A percentile compares a stretch with the other conserved stretches of the same genome.
Evolutionary conservation across 257 asterid genomes (phyloP).

Genomic region (Avicennia marina): DNA sequence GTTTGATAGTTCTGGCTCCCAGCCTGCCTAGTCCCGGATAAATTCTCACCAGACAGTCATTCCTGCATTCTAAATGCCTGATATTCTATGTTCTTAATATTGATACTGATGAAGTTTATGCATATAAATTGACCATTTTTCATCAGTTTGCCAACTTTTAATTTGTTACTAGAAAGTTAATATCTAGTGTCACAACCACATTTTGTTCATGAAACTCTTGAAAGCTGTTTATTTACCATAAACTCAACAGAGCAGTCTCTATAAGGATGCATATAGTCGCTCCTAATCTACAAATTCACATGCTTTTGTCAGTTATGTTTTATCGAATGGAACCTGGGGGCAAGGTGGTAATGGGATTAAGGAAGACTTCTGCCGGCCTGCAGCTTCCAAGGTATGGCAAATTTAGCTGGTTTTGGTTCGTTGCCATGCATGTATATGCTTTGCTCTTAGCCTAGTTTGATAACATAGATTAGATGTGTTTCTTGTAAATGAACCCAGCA

Average conservation of each 20-base stretch:
- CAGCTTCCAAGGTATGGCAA: constrained; percentile 23
- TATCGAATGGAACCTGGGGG: constrained; percentile 63
- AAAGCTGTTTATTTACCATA: not conserved
- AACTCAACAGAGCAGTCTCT: not conserved
- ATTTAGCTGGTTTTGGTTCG: constrained; percentile 4
- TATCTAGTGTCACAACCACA: not conserved
- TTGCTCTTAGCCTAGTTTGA: not conserved
- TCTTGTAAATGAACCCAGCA: not conserved
- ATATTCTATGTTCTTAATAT: not conserved
- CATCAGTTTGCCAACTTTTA: not conserved
- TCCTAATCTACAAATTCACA: not conserved
- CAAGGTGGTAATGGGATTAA: constrained; percentile 57
- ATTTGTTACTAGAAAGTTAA: not conserved
- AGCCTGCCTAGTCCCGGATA: not conserved
- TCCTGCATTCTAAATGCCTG: not conserved
- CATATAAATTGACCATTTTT: not conserved
- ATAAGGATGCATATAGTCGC: not conserved
- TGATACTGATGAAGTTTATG: not conserved
- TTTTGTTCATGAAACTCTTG: not conserved
- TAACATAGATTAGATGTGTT: too few relatives aligned
- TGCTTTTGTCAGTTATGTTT: constrained; percentile 49
- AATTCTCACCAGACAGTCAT: not conserved
- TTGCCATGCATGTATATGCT: not conserved
- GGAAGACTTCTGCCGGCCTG: constrained; percentile 31
- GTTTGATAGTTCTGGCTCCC: not conserved